Conservation (phyloP, 139 green algal species). For the Auxenochlorella pyrenoidosa region DNA sequence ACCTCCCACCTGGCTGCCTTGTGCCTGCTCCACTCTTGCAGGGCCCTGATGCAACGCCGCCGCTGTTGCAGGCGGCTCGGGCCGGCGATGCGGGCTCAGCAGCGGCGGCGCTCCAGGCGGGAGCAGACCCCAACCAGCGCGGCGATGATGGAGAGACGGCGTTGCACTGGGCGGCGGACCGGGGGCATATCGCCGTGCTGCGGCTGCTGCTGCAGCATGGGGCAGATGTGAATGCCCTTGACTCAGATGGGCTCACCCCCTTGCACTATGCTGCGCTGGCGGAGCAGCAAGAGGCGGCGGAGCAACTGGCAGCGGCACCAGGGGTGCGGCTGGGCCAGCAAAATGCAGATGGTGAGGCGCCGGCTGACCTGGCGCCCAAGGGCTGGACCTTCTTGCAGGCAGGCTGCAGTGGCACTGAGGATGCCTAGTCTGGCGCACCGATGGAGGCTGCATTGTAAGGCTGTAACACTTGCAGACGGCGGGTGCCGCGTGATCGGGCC, state of each 20-base stretch:
- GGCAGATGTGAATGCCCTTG: constrained; percentile 46
- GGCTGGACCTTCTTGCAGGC: constrained; percentile 11
- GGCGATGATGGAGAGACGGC: constrained; percentile 39
- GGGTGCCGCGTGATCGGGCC: no score
- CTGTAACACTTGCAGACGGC: neutral
- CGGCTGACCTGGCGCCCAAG: neutral
- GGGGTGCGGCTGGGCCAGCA: constrained; percentile 13
- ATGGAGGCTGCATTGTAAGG: neutral
- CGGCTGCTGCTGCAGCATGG: neutral
- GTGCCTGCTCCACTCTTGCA: neutral
- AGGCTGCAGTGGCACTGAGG: neutral
- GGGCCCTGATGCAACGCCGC: neutral
- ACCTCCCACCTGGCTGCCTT: neutral
- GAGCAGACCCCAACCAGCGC: constrained; percentile 15
- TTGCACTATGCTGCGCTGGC: constrained; percentile 68
- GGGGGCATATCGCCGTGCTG: constrained; percentile 27
- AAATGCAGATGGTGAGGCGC: constrained; percentile 5
- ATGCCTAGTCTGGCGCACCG: no score
- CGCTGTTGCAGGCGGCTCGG: constrained; percentile 27
- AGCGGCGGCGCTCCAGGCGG: constrained; percentile 12
- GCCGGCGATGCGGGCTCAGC: constrained; percentile 34
- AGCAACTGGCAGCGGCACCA: constrained; percentile 35
- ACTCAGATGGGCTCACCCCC: constrained; percentile 63
- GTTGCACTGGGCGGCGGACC: constrained; percentile 48
- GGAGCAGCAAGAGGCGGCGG: constrained; percentile 34